Evolutionary conservation across 768 basidiomycete species (phyloP).

Genomic region (Tephrocybe rancida): DNA sequence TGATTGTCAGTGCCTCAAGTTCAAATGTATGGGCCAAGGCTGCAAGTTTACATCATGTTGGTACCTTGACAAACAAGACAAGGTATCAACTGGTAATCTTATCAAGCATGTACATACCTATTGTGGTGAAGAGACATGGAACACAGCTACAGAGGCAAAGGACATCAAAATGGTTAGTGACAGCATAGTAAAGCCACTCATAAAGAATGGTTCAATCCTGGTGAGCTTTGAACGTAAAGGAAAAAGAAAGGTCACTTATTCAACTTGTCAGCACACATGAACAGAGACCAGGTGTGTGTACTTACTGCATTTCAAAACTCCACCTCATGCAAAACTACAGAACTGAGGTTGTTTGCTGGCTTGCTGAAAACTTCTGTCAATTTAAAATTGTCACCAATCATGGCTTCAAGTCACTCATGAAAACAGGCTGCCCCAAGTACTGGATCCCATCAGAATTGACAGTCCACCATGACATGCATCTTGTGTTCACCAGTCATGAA

Average conservation of each 20-base stretch:
- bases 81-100: background rate
- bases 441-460: constrained; percentile 32
- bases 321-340: constrained; percentile 11
- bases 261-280: background rate
- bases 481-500: constrained; percentile 23
- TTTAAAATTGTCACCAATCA: constrained; percentile 33
- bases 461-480: constrained; percentile 28
- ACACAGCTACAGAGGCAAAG: background rate
- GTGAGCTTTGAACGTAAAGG: background rate
- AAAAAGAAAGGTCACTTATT: background rate
- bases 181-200: background rate
- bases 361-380: constrained; percentile 20
- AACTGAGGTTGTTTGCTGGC: constrained; percentile 27
- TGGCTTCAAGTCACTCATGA: constrained; percentile 32
- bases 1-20: constrained; percentile 26
- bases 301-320: background rate
- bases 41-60: background rate
- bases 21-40: constrained; percentile 21
- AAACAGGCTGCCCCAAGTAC: constrained; percentile 29
- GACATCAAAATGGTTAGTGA: background rate
- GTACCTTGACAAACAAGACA: background rate
- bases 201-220: background rate
- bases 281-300: background rate
- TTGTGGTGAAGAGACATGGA: background rate
- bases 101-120: background rate